Conservation (phyloP, 768 basidiomycete genomes). For the Lactifluus subvellereus region DNA sequence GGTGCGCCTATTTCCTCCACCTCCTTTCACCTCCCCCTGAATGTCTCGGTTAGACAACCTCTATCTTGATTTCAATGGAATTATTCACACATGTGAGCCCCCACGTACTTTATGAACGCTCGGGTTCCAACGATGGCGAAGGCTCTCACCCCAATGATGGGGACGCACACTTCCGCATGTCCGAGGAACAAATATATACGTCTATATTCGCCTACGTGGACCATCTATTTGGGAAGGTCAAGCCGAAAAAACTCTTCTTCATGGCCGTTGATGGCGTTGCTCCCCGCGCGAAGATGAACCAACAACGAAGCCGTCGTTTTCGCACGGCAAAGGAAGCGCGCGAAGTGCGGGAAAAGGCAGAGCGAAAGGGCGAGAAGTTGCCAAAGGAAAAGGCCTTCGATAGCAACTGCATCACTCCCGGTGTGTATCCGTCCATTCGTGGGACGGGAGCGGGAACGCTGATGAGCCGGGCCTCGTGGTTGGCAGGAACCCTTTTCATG, state of each 20-base stretch:
- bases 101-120: background rate
- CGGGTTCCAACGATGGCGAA: slow-evolving; percentile 22
- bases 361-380: slow-evolving; percentile 81
- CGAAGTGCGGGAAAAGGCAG: slow-evolving; percentile 82
- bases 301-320: slow-evolving; percentile 91
- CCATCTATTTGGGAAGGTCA: slow-evolving; percentile 94
- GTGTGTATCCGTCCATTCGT: slow-evolving; percentile 39
- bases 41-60: slow-evolving; percentile 57
- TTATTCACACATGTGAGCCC: slow-evolving; percentile 71
- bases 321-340: slow-evolving; percentile 89
- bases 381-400: slow-evolving; percentile 96
- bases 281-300: slow-evolving; percentile 98
- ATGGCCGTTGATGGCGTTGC: slow-evolving; percentile 99
- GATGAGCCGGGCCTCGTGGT: background rate
- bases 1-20: slow-evolving; percentile 42
- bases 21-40: slow-evolving; percentile 16
- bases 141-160: slow-evolving; percentile 97
- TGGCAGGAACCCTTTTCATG: slow-evolving; percentile 91
- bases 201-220: slow-evolving; percentile 97
- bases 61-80: slow-evolving; percentile 92
- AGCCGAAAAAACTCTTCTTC: slow-evolving; percentile 95
- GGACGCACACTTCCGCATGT: slow-evolving; percentile 90
- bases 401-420: slow-evolving; percentile 97
- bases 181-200: slow-evolving; percentile 96
- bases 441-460: background rate